These are phyloP conservation scores for Tephrocybe sp. DNA, from an alignment of 768 basidiomycete species.

Conservation along the genomic window DNA sequence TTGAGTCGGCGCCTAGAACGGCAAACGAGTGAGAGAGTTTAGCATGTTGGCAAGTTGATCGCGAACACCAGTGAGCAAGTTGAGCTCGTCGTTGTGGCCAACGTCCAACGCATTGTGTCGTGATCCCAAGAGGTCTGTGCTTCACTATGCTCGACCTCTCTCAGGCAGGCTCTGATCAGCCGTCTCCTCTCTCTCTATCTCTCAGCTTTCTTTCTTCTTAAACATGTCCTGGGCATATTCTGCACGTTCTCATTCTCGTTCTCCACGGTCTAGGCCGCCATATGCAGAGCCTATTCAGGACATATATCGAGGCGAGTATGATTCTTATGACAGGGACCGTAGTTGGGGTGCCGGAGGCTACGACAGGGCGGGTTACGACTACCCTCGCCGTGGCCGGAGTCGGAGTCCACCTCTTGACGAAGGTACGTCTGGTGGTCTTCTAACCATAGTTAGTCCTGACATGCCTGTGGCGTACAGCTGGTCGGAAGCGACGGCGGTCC, in stretches of 20 bases:
- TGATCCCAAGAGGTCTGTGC: slow-evolving; percentile 89
- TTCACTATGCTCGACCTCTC: slow-evolving; percentile 86
- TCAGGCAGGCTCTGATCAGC: slow-evolving; percentile 73
- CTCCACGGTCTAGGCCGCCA: slow-evolving; percentile 62
- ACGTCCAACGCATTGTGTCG: slow-evolving; percentile 48
- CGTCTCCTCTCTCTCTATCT: slow-evolving; percentile 59
- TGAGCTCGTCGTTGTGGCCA: slow-evolving; percentile 43
- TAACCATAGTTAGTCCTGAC: neutral
- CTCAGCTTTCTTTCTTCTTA: slow-evolving; percentile 55
- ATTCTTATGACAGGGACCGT: slow-evolving; percentile 71
- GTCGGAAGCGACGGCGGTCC: slow-evolving; percentile 80
- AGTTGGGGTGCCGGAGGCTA: slow-evolving; percentile 70
- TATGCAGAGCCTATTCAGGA: slow-evolving; percentile 60
- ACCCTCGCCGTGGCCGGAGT: slow-evolving; percentile 70
- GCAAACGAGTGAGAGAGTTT: slow-evolving; percentile 18
- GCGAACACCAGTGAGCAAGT: slow-evolving; percentile 59
- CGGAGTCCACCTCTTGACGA: slow-evolving; percentile 76
- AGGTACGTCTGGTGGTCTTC: slow-evolving; percentile 33
- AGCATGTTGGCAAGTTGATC: slow-evolving; percentile 43
- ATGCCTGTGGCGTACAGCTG: slow-evolving; percentile 32
- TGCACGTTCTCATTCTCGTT: slow-evolving; percentile 83
- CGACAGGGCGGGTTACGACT: slow-evolving; percentile 69
- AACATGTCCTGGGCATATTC: slow-evolving; percentile 86
- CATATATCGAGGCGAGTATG: slow-evolving; percentile 66
- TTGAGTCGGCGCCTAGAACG: slow-evolving; percentile 45